Evolutionary conservation across 129 eudicot species (phyloP), one percentile per base, ranked within the genome.

Genomic region (Ambrosia artemisiifolia): DNA sequence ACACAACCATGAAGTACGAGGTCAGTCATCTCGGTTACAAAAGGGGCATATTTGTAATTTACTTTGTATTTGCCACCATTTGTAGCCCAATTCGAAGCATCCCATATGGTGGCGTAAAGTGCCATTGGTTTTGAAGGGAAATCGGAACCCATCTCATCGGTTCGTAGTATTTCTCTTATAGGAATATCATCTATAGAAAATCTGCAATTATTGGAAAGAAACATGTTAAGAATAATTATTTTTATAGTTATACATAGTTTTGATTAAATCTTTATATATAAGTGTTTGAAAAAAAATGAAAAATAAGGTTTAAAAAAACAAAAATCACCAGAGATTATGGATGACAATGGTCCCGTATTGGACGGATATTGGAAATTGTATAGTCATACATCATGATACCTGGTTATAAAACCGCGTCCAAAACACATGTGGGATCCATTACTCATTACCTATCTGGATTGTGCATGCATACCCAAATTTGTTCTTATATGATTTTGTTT

Each of bases 41-140:
- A 94, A 44, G 98, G 98, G 49, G 96, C 96, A 6, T 83, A 89
- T 63, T 90, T 91, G 89, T 94, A 94, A 44, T 90, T 87, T 10
- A 85, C 95, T 49, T 75, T 87, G 69, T 94, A 85, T 78, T 79
- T 87, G 0, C 98, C 98, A 0, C 98, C 98, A 0, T 85, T 78
- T 0, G 98, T 94, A 10, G 98, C 98, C 98, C 98, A 94, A 61
- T 78, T 84, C 0, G 98, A 94, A 40, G 95, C 98, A 70, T 94
- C 98, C 98, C 98, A 94, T 35, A 94, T 94, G 42, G 98, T 94
- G 57, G 98, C 98, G n/a, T 94, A 94, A 46, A 94, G 47, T 0
- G 88, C 84, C 98, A 94, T 94, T 0, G 98, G 98, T 67, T 94
- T 94, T 0, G 97, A 85, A 12, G 98, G 98, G 76, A 78, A 94